These are phyloP conservation scores for Rhizopus sp. DNA, from an alignment of 371 early-diverging fungal species.

Conservation along the genomic window DNA sequence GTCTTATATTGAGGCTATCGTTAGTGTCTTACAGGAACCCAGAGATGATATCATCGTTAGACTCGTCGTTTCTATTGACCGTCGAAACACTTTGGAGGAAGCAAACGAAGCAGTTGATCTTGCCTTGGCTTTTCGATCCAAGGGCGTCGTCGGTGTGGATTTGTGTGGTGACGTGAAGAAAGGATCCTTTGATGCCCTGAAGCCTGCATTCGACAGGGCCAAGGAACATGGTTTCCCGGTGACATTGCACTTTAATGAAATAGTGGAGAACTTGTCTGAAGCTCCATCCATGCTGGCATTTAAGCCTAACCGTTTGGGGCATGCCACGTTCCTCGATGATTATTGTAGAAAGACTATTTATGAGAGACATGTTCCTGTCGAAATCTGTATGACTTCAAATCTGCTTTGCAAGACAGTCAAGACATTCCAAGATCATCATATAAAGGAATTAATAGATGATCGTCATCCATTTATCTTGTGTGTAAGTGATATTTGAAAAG, in stretches of 20 bases:
- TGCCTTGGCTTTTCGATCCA: conserved; percentile 44
- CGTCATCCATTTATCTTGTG: conserved; percentile 60
- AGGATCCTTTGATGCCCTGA: conserved; percentile 45
- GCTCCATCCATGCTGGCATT: conserved; percentile 41
- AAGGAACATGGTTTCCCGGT: conserved; percentile 49
- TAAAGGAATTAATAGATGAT: conserved; percentile 47
- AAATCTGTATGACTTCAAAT: conserved; percentile 73
- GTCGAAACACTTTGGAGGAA: conserved; percentile 53
- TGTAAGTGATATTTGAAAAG: conserved; percentile 37
- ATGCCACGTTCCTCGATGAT: conserved; percentile 57
- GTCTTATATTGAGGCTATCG: conserved; percentile 52
- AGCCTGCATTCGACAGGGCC: conserved; percentile 57
- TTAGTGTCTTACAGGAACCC: conserved; percentile 38
- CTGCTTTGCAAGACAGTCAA: conserved; percentile 58
- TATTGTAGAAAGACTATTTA: conserved; percentile 38
- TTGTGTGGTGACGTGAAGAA: conserved; percentile 61
- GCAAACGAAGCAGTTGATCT: conserved; percentile 59
- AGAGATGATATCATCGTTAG: conserved; percentile 46
- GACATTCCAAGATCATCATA: conserved; percentile 54
- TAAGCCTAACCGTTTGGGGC: conserved; percentile 60
- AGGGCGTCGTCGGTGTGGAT: conserved; percentile 64
- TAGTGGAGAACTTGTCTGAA: conserved; percentile 47
- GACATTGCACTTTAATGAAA: conserved; percentile 65
- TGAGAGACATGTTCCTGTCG: conserved; percentile 50
- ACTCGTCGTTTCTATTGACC: conserved; percentile 59